Evolutionary conservation across 768 basidiomycete species (phyloP).

Genomic region (Amanita rimosa): DNA sequence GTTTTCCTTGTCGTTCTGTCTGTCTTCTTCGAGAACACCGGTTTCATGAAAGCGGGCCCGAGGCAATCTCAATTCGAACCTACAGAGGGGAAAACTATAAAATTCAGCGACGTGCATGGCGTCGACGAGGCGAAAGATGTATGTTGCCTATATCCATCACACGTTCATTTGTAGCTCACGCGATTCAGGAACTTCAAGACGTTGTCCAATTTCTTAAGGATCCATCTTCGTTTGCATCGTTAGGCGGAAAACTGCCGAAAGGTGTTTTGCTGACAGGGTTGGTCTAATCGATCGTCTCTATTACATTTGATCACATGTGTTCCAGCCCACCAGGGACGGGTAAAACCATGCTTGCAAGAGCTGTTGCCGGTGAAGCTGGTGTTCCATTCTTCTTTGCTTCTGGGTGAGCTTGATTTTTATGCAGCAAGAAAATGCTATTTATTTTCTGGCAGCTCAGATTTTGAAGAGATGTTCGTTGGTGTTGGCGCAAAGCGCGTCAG

Average conservation of each 20-base stretch:
- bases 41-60: conserved; percentile 82
- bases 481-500: conserved; percentile 92
- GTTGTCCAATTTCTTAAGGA: conserved; percentile 94
- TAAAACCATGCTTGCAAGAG: conserved; percentile 96
- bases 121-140: conserved; percentile 96
- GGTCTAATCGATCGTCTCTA: conserved; percentile 8
- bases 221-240: conserved; percentile 76
- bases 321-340: conserved; percentile 82
- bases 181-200: conserved; percentile 74
- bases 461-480: conserved; percentile 97
- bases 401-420: conserved; percentile 37
- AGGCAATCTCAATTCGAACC: conserved; percentile 79
- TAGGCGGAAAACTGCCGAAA: conserved; percentile 92
- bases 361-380: conserved; percentile 95
- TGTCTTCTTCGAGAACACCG: conserved; percentile 87
- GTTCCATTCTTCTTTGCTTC: conserved; percentile 97
- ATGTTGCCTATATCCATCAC: conserved; percentile 10
- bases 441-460: conserved; percentile 55
- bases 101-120: conserved; percentile 93
- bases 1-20: conserved; percentile 81
- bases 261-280: conserved; percentile 84
- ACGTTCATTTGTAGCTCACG: background rate
- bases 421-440: background rate
- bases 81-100: conserved; percentile 68
- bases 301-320: background rate